Conservation (phyloP, 176 grass and related monocot genomes). For the Lolium multiflorum region DNA sequence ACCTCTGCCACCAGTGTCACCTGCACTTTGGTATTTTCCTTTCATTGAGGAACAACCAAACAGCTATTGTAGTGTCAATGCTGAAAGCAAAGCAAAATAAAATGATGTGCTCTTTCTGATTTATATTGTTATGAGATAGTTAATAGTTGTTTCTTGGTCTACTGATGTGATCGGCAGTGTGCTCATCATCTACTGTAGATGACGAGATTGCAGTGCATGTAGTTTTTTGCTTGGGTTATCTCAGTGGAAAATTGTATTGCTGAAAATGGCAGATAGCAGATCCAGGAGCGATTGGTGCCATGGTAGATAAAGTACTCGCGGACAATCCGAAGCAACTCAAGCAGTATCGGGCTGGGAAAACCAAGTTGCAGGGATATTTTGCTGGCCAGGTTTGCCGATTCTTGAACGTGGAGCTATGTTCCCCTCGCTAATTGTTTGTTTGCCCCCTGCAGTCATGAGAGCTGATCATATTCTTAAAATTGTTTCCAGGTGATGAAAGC, state of each 20-base stretch:
- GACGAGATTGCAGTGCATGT: slow-evolving; percentile 19
- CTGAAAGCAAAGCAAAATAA: not conserved
- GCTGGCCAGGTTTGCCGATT: slow-evolving; percentile 72
- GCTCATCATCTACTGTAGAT: not conserved
- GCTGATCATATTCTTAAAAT: slow-evolving; percentile 35
- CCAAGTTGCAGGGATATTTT: slow-evolving; percentile 90
- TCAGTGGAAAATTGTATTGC: not conserved
- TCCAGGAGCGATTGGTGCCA: slow-evolving; percentile 61
- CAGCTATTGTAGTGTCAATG: not conserved
- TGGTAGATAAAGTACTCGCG: slow-evolving; percentile 80
- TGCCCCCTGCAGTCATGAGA: not conserved
- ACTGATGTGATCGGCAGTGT: too few species aligned
- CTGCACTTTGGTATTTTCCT: not conserved
- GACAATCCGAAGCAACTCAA: slow-evolving; percentile 30
- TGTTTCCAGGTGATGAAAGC: slow-evolving; percentile 91
- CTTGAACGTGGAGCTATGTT: not conserved
- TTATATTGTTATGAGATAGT: not conserved
- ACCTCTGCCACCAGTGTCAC: not conserved
- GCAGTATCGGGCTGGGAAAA: slow-evolving; percentile 61
- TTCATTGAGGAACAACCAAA: not conserved
- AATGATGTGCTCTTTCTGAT: not conserved
- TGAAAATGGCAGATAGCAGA: slow-evolving; percentile 18
- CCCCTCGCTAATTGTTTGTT: not conserved
- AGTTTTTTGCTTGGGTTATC: slow-evolving; percentile 26
- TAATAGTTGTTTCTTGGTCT: not conserved